Percentiles rank a stretch among this genome's conserved stretches.
Evolutionary conservation across 2,329 filamentous ascomycete species (phyloP).

Genomic region (Pseudogymnoascus sp.): DNA sequence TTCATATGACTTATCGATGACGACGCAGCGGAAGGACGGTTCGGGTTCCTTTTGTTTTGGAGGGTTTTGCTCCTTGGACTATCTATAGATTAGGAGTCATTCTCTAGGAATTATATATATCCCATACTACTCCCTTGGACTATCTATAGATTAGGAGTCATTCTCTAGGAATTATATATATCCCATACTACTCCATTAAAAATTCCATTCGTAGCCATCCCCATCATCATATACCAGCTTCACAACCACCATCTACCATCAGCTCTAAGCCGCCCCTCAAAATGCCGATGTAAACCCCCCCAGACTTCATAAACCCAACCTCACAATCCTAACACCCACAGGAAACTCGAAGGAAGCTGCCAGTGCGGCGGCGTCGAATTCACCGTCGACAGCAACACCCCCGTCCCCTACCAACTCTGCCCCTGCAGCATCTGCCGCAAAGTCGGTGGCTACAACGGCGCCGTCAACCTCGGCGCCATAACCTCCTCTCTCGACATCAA

Average conservation of each 20-base stretch:
- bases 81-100: not conserved
- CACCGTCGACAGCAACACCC: constrained; percentile 35
- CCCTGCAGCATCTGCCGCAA: constrained; percentile 42
- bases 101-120: not conserved
- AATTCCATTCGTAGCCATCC: not conserved
- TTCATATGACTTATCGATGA: not conserved
- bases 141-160: not conserved
- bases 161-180: not conserved
- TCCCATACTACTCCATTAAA: not conserved
- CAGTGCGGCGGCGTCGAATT: constrained; percentile 40
- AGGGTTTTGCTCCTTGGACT: not conserved
- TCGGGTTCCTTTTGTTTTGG: not conserved
- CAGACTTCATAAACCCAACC: not conserved
- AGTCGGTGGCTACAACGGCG: constrained; percentile 35
- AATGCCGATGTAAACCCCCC: not conserved
- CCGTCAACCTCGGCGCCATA: constrained; percentile 38
- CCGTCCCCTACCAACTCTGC: constrained; percentile 40
- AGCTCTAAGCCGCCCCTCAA: not conserved
- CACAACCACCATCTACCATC: not conserved
- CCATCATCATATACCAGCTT: not conserved
- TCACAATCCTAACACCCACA: constrained; percentile 16
- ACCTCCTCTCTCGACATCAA: constrained; percentile 32
- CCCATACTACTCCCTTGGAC: not conserved
- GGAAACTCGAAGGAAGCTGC: constrained; percentile 39
- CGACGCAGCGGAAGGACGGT: not conserved